Conservation (phyloP, 2,329 filamentous ascomycete genomes). For the Rosellinia necatrix region DNA sequence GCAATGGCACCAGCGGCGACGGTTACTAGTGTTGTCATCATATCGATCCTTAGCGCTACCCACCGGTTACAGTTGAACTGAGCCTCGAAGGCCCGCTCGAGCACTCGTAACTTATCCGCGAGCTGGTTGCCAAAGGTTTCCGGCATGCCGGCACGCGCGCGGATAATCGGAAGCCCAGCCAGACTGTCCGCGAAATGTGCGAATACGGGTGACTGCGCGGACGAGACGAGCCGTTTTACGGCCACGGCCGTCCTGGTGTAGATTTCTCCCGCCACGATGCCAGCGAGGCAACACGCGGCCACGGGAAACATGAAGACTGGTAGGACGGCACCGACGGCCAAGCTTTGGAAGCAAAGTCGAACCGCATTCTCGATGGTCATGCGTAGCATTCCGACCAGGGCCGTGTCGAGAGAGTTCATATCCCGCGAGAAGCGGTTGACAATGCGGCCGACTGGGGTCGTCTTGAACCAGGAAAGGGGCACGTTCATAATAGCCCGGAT, state of each 20-base stretch:
- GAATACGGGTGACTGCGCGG: constrained; percentile 57
- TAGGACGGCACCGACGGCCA: constrained; percentile 48
- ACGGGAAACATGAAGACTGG: constrained; percentile 51
- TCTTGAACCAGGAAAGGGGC: constrained; percentile 61
- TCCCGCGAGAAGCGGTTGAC: constrained; percentile 62
- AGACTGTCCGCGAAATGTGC: constrained; percentile 60
- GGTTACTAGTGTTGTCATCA: constrained; percentile 58
- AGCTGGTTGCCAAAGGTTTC: constrained; percentile 53
- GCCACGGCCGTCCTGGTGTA: constrained; percentile 51
- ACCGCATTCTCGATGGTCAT: constrained; percentile 46
- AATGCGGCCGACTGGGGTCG: constrained; percentile 56
- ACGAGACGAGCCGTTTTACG: constrained; percentile 47
- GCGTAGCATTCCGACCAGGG: constrained; percentile 51
- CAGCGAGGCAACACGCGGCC: constrained; percentile 44
- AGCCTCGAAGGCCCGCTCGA: constrained; percentile 53
- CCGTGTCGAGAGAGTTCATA: constrained; percentile 59
- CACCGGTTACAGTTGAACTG: constrained; percentile 62
- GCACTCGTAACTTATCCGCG: constrained; percentile 54
- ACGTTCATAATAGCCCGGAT: constrained; percentile 58
- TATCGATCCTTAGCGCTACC: constrained; percentile 59
- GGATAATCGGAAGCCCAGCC: constrained; percentile 55
- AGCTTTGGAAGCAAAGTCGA: constrained; percentile 42
- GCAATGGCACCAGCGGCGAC: constrained; percentile 58
- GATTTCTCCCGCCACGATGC: constrained; percentile 48
- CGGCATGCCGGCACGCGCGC: constrained; percentile 54